Evolutionary conservation across 1,284 basidiomycete genomes (phyloP).

Genomic region (Trametes hirsuta): DNA sequence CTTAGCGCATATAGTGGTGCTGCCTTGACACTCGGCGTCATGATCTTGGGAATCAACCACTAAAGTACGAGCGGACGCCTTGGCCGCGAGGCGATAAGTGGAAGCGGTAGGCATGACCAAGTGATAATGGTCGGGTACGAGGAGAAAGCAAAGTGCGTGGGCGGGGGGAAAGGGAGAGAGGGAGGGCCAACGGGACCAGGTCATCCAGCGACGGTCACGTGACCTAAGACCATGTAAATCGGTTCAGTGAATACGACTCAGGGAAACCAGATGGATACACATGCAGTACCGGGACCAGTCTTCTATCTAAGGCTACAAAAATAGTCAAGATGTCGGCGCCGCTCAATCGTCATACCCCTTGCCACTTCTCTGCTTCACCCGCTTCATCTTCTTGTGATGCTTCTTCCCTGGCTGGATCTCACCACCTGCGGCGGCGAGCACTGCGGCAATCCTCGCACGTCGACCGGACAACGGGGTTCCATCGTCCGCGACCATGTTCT

Average conservation of each 20-base stretch:
- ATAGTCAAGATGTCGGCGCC: neutral
- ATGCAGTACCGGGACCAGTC: neutral
- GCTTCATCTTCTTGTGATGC: slow-evolving; percentile 85
- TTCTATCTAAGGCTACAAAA: slow-evolving; percentile 21
- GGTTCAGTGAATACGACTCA: neutral
- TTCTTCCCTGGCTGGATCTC: slow-evolving; percentile 69
- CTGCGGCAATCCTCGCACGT: slow-evolving; percentile 48
- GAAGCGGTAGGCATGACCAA: neutral
- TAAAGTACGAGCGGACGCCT: neutral
- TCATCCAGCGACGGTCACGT: too few species aligned
- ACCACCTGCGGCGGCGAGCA: slow-evolving; percentile 49
- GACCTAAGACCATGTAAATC: too few species aligned
- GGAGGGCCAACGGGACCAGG: neutral
- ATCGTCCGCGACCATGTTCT: slow-evolving; percentile 77
- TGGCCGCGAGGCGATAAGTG: neutral
- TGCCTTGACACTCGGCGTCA: neutral
- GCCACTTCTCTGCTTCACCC: slow-evolving; percentile 87
- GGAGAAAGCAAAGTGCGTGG: neutral
- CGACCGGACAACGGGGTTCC: slow-evolving; percentile 62
- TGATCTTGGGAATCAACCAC: slow-evolving; percentile 1
- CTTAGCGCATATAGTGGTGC: slow-evolving; percentile 62
- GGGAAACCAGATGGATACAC: neutral
- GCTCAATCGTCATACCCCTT: slow-evolving; percentile 78
- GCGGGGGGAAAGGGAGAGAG: neutral
- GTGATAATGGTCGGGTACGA: too few species aligned